Conservation (phyloP, 495 filamentous ascomycete genomes). For the Zalerion maritima region DNA sequence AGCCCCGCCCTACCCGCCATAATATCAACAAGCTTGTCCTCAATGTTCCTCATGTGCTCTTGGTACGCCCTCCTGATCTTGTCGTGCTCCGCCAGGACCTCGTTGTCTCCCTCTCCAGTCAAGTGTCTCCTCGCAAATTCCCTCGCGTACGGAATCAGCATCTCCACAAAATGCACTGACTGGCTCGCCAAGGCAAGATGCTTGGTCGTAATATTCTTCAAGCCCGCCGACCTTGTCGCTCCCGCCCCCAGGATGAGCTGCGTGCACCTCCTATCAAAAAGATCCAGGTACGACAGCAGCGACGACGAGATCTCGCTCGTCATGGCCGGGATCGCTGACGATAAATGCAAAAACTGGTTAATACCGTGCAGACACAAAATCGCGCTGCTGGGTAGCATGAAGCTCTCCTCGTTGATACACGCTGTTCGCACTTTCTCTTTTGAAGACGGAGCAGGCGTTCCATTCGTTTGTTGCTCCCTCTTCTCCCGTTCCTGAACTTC, state of each 20-base stretch:
- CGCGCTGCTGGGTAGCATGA: constrained; percentile 72
- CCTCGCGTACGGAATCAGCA: constrained; percentile 76
- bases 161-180: constrained; percentile 73
- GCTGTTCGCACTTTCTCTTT: constrained; percentile 63
- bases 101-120: constrained; percentile 38
- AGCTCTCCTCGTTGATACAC: constrained; percentile 69
- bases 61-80: constrained; percentile 78
- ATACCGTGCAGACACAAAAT: constrained; percentile 66
- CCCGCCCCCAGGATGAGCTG: constrained; percentile 93
- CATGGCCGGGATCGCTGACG: constrained; percentile 75
- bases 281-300: constrained; percentile 49
- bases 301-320: constrained; percentile 64
- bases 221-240: constrained; percentile 74
- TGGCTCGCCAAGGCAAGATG: constrained; percentile 90
- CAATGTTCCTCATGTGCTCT: constrained; percentile 86
- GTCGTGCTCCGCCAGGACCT: constrained; percentile 62
- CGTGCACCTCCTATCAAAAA: constrained; percentile 87
- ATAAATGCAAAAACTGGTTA: constrained; percentile 66
- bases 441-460: constrained; percentile 18
- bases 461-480: constrained; percentile 29
- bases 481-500: constrained; percentile 11
- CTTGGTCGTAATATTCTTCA: constrained; percentile 93
- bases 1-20: constrained; percentile 66
- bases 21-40: constrained; percentile 92
- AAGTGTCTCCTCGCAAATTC: constrained; percentile 75